Evolutionary conservation across 768 basidiomycete species (phyloP).

Genomic region (Podaxis rugospora): DNA sequence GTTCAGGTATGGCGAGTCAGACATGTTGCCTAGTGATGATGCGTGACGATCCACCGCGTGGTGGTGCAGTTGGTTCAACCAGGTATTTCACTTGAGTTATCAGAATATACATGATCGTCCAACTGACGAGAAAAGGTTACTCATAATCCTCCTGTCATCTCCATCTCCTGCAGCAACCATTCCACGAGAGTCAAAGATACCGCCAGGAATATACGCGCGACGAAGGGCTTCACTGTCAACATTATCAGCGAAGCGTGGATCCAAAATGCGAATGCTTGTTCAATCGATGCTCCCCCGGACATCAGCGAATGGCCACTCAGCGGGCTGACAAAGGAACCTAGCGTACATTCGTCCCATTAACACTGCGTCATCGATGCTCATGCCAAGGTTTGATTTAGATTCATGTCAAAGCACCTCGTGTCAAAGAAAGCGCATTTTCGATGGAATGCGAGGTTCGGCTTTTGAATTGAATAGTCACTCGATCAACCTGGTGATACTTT

Average conservation of each 20-base stretch:
- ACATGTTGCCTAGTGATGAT: background rate
- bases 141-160: conserved; percentile 61
- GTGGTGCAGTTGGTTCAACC: conserved; percentile 41
- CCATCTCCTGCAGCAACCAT: conserved; percentile 36
- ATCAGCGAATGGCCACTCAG: conserved; percentile 59
- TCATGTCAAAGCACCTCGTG: conserved; percentile 47
- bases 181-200: conserved; percentile 48
- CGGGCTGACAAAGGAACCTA: conserved; percentile 53
- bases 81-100: conserved; percentile 20
- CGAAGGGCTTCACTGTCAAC: conserved; percentile 68
- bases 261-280: conserved; percentile 48
- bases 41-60: background rate
- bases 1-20: conserved; percentile 32
- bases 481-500: conserved; percentile 17
- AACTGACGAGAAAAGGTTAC: conserved; percentile 33
- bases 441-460: conserved; percentile 52
- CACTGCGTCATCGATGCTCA: background rate
- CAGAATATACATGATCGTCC: conserved; percentile 16
- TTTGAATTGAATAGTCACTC: background rate
- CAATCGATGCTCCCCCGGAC: conserved; percentile 48
- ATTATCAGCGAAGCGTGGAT: conserved; percentile 71
- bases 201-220: conserved; percentile 55
- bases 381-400: conserved; percentile 24
- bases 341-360: conserved; percentile 33
- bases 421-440: conserved; percentile 59